phyloP scores from a whole-genome alignment of 2,329 filamentous ascomycete species.

The Cadophora sp. region DNA sequence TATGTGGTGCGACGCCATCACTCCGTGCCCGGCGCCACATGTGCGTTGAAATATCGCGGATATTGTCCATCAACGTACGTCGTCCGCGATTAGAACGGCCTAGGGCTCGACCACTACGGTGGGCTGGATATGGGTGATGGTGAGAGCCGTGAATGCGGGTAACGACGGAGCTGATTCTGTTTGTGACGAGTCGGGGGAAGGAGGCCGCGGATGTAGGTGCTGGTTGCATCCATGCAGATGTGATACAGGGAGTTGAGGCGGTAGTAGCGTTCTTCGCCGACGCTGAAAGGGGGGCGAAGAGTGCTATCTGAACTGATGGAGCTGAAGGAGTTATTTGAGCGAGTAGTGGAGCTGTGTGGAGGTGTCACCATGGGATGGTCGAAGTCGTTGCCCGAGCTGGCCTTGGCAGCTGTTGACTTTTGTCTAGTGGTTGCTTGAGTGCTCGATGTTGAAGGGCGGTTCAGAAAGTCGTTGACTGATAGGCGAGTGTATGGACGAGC shows the following conservation, averaged over 20 bases:
- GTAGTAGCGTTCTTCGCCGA: constrained; percentile 25
- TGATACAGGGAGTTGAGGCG: constrained; percentile 32
- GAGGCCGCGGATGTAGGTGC: constrained; percentile 21
- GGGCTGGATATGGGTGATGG: constrained; percentile 22
- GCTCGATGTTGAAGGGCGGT: background rate
- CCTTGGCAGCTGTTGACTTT: background rate
- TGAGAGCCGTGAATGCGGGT: constrained; percentile 8
- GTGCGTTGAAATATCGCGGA: constrained; percentile 31
- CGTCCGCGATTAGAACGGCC: background rate
- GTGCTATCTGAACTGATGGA: constrained; percentile 24
- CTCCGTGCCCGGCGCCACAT: constrained; percentile 35
- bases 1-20: constrained; percentile 33
- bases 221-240: constrained; percentile 32
- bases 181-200: constrained; percentile 8
- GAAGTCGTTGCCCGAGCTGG: background rate
- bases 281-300: constrained; percentile 10
- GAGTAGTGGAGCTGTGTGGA: constrained; percentile 4
- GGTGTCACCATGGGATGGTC: constrained; percentile 3
- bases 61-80: constrained; percentile 36
- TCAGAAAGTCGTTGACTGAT: constrained; percentile 18
- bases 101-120: background rate
- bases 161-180: constrained; percentile 11
- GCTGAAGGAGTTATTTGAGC: constrained; percentile 20
- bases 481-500: constrained; percentile 16
- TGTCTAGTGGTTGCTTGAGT: background rate